Evolutionary conservation across 768 basidiomycete species (phyloP), one percentile per base, ranked within the genome.

Genomic region (Boletus huronensis): DNA sequence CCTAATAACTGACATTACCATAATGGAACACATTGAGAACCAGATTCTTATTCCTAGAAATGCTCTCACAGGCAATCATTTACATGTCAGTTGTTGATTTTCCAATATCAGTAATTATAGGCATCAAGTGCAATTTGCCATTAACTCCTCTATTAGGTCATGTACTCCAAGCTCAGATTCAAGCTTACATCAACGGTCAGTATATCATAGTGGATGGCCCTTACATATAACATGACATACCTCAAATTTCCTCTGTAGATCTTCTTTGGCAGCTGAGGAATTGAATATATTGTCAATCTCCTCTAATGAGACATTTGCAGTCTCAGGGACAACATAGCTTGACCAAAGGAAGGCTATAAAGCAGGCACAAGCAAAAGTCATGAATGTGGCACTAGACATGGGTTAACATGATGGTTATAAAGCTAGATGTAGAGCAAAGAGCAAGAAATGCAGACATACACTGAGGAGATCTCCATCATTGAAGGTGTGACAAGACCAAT

Each of bases 401-500:
- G 23, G 21, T 57, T 28, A 25, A 35, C 40, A 38, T 46, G 34
- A 41, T 48, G 35, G 21, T 26, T n/a, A 36, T 28, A 19, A 35
- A 25, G 44, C n/a, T 36, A 39, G 4, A 34, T 19, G 7, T 26
- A 47, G 5, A 23, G 21, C 10, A 50, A 50, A 52, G 31, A 4
- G 16, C 5, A 40, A 39, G 23, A 1, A 8, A 32, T 13, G 0
- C 4, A 26, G 25, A 69, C 77, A 54, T 65, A 83, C 85, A 81
- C 69, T 11, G 88, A 70, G 0, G 88, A 88, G 2, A 67, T 61
- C 48, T 82, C 78, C 65, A 92, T 76, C 54, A 88, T 68, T 14
- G 81, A 72, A 0, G 90, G 90, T 1, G 88, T 89, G 14, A 87
- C 60, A 21, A 92, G 74, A 0, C 90, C 90, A 51, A 92, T 84